Evolutionary conservation across 805 yeast species (phyloP), one percentile per base, ranked within the genome.

Genomic region (Saturnispora silvae): DNA sequence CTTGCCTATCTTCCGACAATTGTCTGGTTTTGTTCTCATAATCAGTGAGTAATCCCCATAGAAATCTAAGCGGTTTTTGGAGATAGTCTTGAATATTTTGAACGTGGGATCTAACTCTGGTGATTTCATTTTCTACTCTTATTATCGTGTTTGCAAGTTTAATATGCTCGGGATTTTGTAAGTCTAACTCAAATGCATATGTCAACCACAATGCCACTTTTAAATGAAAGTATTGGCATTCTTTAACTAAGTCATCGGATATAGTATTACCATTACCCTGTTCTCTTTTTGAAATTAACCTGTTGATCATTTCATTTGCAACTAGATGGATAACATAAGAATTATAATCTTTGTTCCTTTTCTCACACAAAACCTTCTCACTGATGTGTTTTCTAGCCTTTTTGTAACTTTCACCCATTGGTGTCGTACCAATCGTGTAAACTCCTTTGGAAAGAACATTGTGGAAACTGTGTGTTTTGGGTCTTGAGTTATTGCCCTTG

Each of bases 391-490:
- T 75, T 47, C 73, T 67, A 50, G 68, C 65, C 34, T 52, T 56
- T 34, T 60, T 54, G 45, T 60, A 77, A 2, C 71, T 58, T 0
- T 52, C 56, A 2, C 78, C 70, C 40, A 61, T 66, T 1, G 83
- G 83, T 0, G 81, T 76, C 1, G 81, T 72, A 0, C 84, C 84
- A 14, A 77, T 63, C 0, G 84, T 77, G 45, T 66, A 72, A 0
- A 79, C 75, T 38, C 68, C 74, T 18, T 63, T 55, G 0, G 80
- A 67, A 30, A 80, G 61, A 3, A 80, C 63, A 15, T 64, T 59
- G 56, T 82, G 92, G 56, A 82, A 81, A 1, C 86, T 78, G 53
- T 71, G 72, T 37, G 70, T 61, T 16, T 65, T 55, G 0, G 92
- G 92, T 29, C 94, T 60, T 1, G 89, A 81, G 46, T 73, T 77